phyloP scores from a whole-genome alignment of 371 early-diverging fungal species.

The Mortierella sp. region DNA sequence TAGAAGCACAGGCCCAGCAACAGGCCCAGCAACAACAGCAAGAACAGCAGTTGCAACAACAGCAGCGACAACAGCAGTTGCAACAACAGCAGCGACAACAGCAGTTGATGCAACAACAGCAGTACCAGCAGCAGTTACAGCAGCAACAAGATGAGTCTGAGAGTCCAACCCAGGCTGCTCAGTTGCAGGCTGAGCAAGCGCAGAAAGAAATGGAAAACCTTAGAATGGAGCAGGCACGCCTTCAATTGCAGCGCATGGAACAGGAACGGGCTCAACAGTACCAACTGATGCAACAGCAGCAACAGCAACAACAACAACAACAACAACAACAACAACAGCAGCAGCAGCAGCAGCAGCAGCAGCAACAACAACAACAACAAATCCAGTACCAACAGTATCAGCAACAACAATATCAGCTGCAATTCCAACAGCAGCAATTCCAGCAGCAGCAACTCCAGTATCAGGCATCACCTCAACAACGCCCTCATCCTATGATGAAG shows the following conservation, averaged over 20 bases:
- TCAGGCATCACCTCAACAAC: not conserved
- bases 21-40: constrained; percentile 14
- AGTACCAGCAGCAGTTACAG: constrained; percentile 39
- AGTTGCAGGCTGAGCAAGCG: constrained; percentile 6
- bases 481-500: constrained; percentile 36
- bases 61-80: constrained; percentile 16
- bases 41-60: constrained; percentile 8
- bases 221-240: constrained; percentile 41
- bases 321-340: too few species aligned
- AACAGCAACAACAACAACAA: too few species aligned
- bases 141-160: constrained; percentile 34
- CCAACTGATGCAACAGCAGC: constrained; percentile 1
- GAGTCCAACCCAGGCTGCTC: constrained; percentile 11
- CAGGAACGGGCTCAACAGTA: constrained; percentile 38
- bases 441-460: too few species aligned
- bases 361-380: too few species aligned
- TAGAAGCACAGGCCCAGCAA: constrained; percentile 8
- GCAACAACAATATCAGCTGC: too few species aligned
- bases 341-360: too few species aligned
- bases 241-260: constrained; percentile 36
- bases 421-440: too few species aligned
- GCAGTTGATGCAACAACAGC: constrained; percentile 31
- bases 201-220: constrained; percentile 23
- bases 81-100: constrained; percentile 33
- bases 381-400: constrained; percentile 8